Base-by-base conservation (phyloP, 345 rosid species). In the Gossypium bickii region DNA sequence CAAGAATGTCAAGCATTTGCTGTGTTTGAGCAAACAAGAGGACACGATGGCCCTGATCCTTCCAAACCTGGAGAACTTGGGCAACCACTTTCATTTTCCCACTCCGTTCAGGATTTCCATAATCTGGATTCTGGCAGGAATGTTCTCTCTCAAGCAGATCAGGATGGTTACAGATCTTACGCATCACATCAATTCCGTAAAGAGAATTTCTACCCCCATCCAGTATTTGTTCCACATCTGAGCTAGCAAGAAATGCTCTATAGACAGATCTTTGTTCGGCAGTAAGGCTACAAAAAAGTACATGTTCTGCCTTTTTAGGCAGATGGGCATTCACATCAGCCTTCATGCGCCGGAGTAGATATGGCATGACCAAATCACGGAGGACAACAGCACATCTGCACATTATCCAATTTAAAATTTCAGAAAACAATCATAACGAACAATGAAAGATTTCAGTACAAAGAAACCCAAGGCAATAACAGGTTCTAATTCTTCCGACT, bases 131-230 rank as follows among this genome's bases (percentile, higher is more conserved):
- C 74, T 83, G 80, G 77, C 72, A 80, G 62, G 96, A 81, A 79
- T 93, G 99, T 45, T 95, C 96, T 82, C 98, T 89, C 84, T 93
- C 99, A 27, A 95, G 97, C 70, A 95, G 89, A 85, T 95, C 99
- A 61, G 98, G 98, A 80, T 93, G 99, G 82, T 95, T 95, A 82
- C 99, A 95, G 79, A 95, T 95, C 86, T 95, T 95, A 45, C 99
- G 96, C 99, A 95, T 93, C 75, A 95, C 97, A 90, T 95, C 99
- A 48, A 95, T 93, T 75, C 99, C 99, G 78, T 85, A 91, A 20
- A 95, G 83, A 72, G 99, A 90, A 27, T 91, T 95, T 79, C 82
- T 89, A 78, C 80, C 86, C 71, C 99, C 99, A 78, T 78, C 89
- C 22, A 95, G 75, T 78, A 95, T 95, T 72, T 91, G 83, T 77